Evolutionary conservation across 164 flowering plant genomes (phyloP).

Genomic region (Paratinospora sagittata): DNA sequence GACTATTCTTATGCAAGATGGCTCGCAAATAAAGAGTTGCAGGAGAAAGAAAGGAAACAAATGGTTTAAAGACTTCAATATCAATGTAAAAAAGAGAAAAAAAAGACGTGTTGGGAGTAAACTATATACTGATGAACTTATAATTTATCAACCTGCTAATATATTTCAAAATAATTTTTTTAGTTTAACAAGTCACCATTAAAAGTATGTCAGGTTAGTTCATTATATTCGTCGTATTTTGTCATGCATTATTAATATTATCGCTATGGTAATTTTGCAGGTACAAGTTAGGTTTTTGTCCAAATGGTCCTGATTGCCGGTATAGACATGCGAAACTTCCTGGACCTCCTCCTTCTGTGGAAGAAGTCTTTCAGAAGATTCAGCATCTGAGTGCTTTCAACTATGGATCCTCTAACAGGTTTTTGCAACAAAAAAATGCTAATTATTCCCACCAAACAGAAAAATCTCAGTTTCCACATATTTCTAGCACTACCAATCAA

Average conservation of each 20-base stretch:
- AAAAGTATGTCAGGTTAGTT: background rate
- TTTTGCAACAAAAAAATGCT: conserved; percentile 54
- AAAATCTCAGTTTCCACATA: conserved; percentile 50
- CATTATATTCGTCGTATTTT: too few species aligned
- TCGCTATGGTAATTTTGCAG: conserved; percentile 34
- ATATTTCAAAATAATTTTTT: too few species aligned
- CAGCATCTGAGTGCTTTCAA: conserved; percentile 69
- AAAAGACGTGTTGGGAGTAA: too few species aligned
- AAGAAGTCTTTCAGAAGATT: conserved; percentile 96
- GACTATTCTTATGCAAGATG: too few species aligned
- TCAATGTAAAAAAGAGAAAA: too few species aligned
- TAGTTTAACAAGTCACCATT: too few species aligned
- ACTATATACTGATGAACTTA: too few species aligned
- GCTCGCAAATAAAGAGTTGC: too few species aligned
- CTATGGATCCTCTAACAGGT: conserved; percentile 59
- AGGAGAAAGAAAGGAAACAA: too few species aligned
- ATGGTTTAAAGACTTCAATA: too few species aligned
- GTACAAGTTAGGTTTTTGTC: conserved; percentile 99
- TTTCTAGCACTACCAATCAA: conserved; percentile 40
- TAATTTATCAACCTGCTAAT: too few species aligned
- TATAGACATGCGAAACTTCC: conserved; percentile 95
- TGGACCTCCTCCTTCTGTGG: conserved; percentile 95
- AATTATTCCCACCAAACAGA: conserved; percentile 60
- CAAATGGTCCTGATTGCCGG: conserved; percentile 98
- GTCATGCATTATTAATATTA: conserved; percentile 20